Evolutionary conservation across 2,329 filamentous ascomycete genomes (phyloP).

Genomic region (Fusarium graminum): DNA sequence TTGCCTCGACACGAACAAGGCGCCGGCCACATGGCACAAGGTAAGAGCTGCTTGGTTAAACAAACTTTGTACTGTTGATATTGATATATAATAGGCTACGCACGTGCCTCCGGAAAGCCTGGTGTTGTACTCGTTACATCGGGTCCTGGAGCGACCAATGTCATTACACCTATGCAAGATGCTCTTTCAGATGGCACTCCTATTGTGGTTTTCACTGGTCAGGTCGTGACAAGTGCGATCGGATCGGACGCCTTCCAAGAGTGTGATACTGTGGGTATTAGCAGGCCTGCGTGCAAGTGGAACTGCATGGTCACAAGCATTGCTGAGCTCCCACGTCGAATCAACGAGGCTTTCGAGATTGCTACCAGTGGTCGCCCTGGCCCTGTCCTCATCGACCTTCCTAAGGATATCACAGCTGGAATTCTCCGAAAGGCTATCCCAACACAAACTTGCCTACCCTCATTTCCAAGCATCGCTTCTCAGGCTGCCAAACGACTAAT

Average conservation of each 20-base stretch:
- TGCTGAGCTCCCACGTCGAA: slow-evolving; percentile 90
- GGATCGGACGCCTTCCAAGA: slow-evolving; percentile 92
- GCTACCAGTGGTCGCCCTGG: slow-evolving; percentile 94
- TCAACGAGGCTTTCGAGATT: slow-evolving; percentile 98
- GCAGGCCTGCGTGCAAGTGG: slow-evolving; percentile 83
- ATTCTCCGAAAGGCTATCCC: slow-evolving; percentile 88
- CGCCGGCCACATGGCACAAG: slow-evolving; percentile 98
- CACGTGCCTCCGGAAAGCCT: slow-evolving; percentile 90
- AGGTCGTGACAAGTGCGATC: slow-evolving; percentile 90
- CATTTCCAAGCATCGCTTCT: slow-evolving; percentile 87
- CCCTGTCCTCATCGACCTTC: slow-evolving; percentile 93
- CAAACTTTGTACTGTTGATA: no score
- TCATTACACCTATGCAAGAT: slow-evolving; percentile 96
- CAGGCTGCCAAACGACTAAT: slow-evolving; percentile 79
- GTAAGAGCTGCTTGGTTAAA: no score
- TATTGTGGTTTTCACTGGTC: slow-evolving; percentile 94
- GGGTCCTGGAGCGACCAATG: slow-evolving; percentile 95
- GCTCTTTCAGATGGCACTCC: slow-evolving; percentile 95
- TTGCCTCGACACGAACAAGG: slow-evolving; percentile 97
- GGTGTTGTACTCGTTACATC: slow-evolving; percentile 98
- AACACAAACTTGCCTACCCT: slow-evolving; percentile 77
- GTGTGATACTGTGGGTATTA: slow-evolving; percentile 95
- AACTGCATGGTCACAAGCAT: slow-evolving; percentile 98
- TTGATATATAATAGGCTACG: slow-evolving; percentile 69
- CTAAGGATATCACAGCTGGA: slow-evolving; percentile 94